Percentiles rank a stretch among this genome's conserved stretches.
Conservation (phyloP, 768 basidiomycete genomes). For the Russula sp. region DNA sequence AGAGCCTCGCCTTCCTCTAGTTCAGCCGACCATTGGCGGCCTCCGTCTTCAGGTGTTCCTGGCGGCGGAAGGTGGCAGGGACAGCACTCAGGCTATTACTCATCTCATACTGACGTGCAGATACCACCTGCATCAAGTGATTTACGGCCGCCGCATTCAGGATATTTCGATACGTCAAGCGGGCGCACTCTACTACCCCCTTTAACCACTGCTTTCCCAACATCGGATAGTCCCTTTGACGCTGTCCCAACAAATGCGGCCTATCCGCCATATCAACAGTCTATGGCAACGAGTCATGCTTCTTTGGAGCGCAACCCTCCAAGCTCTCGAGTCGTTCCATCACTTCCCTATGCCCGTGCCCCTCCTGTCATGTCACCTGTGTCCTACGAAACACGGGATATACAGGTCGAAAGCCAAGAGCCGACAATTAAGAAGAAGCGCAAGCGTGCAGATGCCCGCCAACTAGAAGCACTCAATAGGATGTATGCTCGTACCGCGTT, state of each 20-base stretch:
- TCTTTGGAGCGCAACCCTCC: conserved; percentile 35
- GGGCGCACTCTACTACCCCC: too few relatives aligned
- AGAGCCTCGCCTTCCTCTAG: conserved; percentile 21
- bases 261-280: conserved; percentile 27
- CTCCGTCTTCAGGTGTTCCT: conserved; percentile 22
- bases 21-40: conserved; percentile 6
- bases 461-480: conserved; percentile 77
- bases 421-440: conserved; percentile 85
- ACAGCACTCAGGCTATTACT: conserved; percentile 7
- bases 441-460: conserved; percentile 77
- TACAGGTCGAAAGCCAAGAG: conserved; percentile 41
- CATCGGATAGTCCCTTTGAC: conserved; percentile 28
- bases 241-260: conserved; percentile 24
- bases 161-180: too few relatives aligned
- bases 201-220: conserved; percentile 1
- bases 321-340: conserved; percentile 38
- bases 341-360: conserved; percentile 50
- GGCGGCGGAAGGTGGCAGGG: conserved; percentile 5
- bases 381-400: conserved; percentile 30
- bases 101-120: conserved; percentile 12
- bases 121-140: conserved; percentile 12
- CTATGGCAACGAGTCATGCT: conserved; percentile 35
- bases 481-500: conserved; percentile 80
- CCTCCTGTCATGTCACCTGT: conserved; percentile 30
- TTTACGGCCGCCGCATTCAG: conserved; percentile 25